These are phyloP conservation scores for Solanum hybrid DNA, from an alignment of 305 asterid genomes.

Conservation along the genomic window DNA sequence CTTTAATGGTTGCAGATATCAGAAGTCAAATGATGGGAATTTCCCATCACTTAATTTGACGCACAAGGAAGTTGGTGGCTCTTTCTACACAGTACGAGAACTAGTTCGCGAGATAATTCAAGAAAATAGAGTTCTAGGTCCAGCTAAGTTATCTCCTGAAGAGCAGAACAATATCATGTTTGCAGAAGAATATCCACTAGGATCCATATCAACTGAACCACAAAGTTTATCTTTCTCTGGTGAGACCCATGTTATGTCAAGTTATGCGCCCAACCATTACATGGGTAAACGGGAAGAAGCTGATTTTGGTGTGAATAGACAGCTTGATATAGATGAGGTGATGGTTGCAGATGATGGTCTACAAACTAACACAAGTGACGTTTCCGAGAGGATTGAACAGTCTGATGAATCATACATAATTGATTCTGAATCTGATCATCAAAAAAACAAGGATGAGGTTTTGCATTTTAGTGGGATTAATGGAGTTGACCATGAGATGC, in stretches of 20 bases:
- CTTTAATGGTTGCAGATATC: conserved; percentile 48
- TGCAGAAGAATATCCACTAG: conserved; percentile 55
- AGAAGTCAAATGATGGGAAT: conserved; percentile 54
- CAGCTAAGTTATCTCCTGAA: conserved; percentile 45
- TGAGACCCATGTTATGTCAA: conserved; percentile 16
- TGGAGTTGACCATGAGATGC: conserved; percentile 9
- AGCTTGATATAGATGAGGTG: conserved; percentile 11
- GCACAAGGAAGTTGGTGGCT: conserved; percentile 98
- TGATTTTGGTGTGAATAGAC: conserved; percentile 15
- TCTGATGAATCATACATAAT: conserved; percentile 9
- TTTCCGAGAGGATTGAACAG: conserved; percentile 12
- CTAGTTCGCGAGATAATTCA: conserved; percentile 91
- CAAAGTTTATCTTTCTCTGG: conserved; percentile 23
- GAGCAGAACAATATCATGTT: conserved; percentile 29
- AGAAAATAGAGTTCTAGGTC: conserved; percentile 87
- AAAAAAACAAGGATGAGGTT: conserved; percentile 17
- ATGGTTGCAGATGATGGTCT: conserved; percentile 14
- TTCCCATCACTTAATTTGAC: conserved; percentile 89
- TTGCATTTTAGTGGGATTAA: not conserved
- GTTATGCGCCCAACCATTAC: conserved; percentile 13
- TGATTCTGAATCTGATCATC: conserved; percentile 10
- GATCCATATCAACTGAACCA: conserved; percentile 65
- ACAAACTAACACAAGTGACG: conserved; percentile 13
- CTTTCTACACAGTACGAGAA: conserved; percentile 90
- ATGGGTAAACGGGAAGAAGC: conserved; percentile 23